A percentile compares a stretch with the other conserved stretches of the same genome.
Conservation (phyloP, 2,329 filamentous ascomycete genomes). For the Xylariaceae sp. region DNA sequence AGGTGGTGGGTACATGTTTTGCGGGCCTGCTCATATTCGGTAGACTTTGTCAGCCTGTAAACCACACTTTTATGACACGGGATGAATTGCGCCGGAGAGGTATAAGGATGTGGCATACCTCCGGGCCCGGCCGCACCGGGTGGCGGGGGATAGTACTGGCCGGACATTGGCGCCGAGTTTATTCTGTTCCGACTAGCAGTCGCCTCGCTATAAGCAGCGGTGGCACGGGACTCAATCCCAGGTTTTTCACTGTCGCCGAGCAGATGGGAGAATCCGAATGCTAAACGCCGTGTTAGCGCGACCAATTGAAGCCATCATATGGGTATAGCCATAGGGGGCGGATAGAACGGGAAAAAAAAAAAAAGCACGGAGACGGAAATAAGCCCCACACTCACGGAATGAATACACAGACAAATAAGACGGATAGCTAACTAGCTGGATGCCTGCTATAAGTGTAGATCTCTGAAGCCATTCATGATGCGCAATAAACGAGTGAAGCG, state of each 20-base stretch:
- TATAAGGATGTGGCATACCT: constrained; percentile 23
- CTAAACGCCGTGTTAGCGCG: background rate
- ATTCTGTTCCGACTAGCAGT: background rate
- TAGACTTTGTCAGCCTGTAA: constrained; percentile 5
- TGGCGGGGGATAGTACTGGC: constrained; percentile 47
- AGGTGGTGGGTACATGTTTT: constrained; percentile 44
- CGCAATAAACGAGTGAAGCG: too few species aligned
- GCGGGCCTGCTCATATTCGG: constrained; percentile 21
- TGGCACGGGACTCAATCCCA: too few species aligned
- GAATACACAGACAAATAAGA: too few species aligned
- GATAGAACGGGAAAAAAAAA: background rate
- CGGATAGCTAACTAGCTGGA: too few species aligned
- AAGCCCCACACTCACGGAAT: background rate
- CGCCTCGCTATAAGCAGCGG: too few species aligned
- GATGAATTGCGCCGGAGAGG: constrained; percentile 8
- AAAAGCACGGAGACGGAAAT: too few species aligned
- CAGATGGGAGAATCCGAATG: background rate
- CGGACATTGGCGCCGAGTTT: constrained; percentile 35
- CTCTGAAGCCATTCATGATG: too few species aligned
- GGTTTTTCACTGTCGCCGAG: background rate
- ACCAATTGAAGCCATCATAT: background rate
- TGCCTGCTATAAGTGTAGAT: too few species aligned
- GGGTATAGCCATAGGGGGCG: too few species aligned
- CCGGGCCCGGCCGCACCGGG: constrained; percentile 37
- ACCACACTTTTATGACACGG: background rate